Base-by-base conservation (phyloP, 1,284 basidiomycete species). In the Heterobasidion irregulare region DNA sequence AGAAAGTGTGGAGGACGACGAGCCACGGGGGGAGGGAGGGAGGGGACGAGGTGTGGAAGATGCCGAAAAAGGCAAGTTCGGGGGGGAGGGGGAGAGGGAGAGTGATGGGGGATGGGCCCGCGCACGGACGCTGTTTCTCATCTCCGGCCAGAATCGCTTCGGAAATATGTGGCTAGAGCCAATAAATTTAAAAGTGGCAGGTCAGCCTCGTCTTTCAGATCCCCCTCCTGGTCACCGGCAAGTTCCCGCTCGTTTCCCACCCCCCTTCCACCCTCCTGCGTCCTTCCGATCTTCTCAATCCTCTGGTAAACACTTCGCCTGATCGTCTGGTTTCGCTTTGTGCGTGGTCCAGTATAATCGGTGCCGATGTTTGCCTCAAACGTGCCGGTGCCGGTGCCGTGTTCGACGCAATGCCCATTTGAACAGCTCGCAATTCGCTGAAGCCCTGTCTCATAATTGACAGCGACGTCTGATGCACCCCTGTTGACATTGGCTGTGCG, bases 41-140 rank as follows among this genome's bases (percentile, higher is more conserved):
- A 52, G 57, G 32, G 56, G 47, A 32, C 38, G 36, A 47, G 33
- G 48, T 26, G 43, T 47, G 52, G 35, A 48, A n/a, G 18, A 45
- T 46, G 33, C 44, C 48, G 32, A 55, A 51, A 56, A 50, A 60
- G 52, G 62, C 34, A n/a, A 36, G 52, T 48, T 54, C 47, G 56
- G 54, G 53, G 55, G 56, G 52, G 52, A 52, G 51, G 46, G 56
- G 50, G 54, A 56, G 57, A 55, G 57, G 54, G 53, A 59, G 58
- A 49, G 51, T 59, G 33, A 61, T 57, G 58, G 46, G 46, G 18
- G 15, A 41, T n/a, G 12, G 12, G 12, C 38, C n/a, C n/a, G 38
- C 38, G 38, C 38, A 41, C 38, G 38, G 38, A 41, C 38, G 38
- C 38, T 41, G 38, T 41, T 41, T 41, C 38, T 41, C 38, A 41